Conservation (phyloP, 805 yeast genomes). For the Candida sakaeoensis region DNA sequence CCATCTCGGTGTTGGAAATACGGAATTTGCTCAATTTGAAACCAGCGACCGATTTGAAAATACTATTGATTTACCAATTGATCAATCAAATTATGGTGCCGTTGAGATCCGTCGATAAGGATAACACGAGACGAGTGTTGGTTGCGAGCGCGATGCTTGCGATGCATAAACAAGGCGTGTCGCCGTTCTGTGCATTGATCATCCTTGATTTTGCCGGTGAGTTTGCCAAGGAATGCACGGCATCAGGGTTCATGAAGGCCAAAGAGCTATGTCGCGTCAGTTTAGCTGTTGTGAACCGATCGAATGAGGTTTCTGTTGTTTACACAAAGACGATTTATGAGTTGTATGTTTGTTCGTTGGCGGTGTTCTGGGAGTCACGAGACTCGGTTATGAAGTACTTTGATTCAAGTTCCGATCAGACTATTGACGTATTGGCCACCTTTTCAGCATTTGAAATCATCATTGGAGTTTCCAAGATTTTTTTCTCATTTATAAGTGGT, state of each 20-base stretch:
- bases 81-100: constrained; percentile 37
- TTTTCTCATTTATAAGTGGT: constrained; percentile 16
- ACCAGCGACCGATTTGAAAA: constrained; percentile 21
- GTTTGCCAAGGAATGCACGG: constrained; percentile 23
- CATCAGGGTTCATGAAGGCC: constrained; percentile 31
- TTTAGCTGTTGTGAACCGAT: constrained; percentile 30
- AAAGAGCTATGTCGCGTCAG: constrained; percentile 41
- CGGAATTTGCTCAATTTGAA: constrained; percentile 22
- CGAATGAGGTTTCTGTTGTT: constrained; percentile 29
- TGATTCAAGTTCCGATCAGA: constrained; percentile 10
- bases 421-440: constrained; percentile 3
- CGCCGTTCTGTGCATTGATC: constrained; percentile 37
- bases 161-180: constrained; percentile 37
- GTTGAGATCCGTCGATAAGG: constrained; percentile 22
- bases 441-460: constrained; percentile 11
- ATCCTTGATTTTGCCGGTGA: constrained; percentile 37
- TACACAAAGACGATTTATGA: constrained; percentile 38
- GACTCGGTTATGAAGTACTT: constrained; percentile 27
- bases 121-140: constrained; percentile 26
- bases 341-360: constrained; percentile 39
- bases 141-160: constrained; percentile 30
- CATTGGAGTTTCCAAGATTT: constrained; percentile 12
- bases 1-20: constrained; percentile 38
- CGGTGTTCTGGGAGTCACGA: constrained; percentile 39
- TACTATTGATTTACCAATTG: constrained; percentile 36